Base-by-base conservation (phyloP, 768 basidiomycete species). In the Boletellus emodensis region DNA sequence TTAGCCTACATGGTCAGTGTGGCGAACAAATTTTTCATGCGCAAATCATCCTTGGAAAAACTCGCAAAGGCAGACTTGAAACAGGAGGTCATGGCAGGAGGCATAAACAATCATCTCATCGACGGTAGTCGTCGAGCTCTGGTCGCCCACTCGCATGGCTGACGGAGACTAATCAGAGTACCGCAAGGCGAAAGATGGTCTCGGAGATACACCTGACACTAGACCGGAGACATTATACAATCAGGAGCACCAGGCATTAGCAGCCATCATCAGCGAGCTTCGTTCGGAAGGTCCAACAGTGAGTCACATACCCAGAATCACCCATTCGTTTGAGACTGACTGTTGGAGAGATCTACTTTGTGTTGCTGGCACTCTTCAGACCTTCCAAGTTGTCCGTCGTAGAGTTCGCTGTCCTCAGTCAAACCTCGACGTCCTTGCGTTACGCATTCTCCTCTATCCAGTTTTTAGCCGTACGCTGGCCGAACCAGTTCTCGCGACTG, bases 381-480 rank as follows among this genome's bases (percentile, higher is more conserved):
- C 69, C 69, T 9, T 56, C 59, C 3, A 59, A 49, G 12, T 32
- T 68, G 14, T 65, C 69, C 15, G 50, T 70, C 35, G 50, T 61
- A 15, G 63, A 68, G 39, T 58, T 70, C 7, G 69, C 69, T 17
- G 48, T 68, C 15, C 55, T 70, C 0, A 55, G 63, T 38, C 63
- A 68, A 46, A 58, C 61, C 2, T 55, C 67, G 1, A 12, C 47
- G 9, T 60, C 56, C 9, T 47, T 70, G 36, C 57, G 60, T 6
- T 44, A 40, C 35, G 61, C 69, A 1, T 60, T 70, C 24, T 15
- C 30, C n/a, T 28, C 32, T 14, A 48, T 68, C 9, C 49, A 45
- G 1, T 49, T 35, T 14, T 35, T 30, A 12, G 10, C 55, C 4
- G 20, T 28, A 15, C 1, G 48, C 22, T 64, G 46, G 36, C 61